Evolutionary conservation across 257 asterid species (phyloP), one percentile per base, ranked within the genome.

Genomic region (Plectranthus barbatus): DNA sequence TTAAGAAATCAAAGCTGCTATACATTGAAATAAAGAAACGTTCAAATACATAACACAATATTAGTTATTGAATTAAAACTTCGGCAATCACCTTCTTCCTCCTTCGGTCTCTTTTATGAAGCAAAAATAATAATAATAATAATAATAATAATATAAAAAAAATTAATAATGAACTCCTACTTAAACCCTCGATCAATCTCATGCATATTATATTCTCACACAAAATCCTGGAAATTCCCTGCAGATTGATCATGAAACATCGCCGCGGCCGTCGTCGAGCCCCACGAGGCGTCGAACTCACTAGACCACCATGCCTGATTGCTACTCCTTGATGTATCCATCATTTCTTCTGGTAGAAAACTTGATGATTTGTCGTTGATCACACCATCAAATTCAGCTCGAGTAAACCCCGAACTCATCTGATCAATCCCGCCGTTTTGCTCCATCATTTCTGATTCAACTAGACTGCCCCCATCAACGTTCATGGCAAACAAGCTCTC

Each of bases 221-320:
- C 62, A 72, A 77, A 83, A 70, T 79, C 84, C 47, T 73, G 85
- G 68, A 77, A 83, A 56, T 81, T 66, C 53, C 70, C 87, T 33
- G 71, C 84, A 48, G 86, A 23, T 41, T 76, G 87, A 56, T 60
- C 67, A 49, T 75, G 80, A 68, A 81, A 23, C 64, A 74, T 63
- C 62, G 74, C 1, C 0, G 17, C 61, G 36, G 73, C 6, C 14
- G 5, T 61, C 40, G 72, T 53, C 1, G 93, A 82, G 21, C 73
- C 88, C 98, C 94, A 86, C 26, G 86, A 70, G 17, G 85, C 62
- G 10, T 86, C 94, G n/a, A 85, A 72, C n/a, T 83, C 91, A 50
- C 74, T 76, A 36, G 76, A 34, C 96, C 89, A 86, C 96, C 96
- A 91, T 18, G 70, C 75, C 29, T 77, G 14, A 42, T 62, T 68